phyloP scores from a whole-genome alignment of 345 rosid species.

The Physaria fendleri region DNA sequence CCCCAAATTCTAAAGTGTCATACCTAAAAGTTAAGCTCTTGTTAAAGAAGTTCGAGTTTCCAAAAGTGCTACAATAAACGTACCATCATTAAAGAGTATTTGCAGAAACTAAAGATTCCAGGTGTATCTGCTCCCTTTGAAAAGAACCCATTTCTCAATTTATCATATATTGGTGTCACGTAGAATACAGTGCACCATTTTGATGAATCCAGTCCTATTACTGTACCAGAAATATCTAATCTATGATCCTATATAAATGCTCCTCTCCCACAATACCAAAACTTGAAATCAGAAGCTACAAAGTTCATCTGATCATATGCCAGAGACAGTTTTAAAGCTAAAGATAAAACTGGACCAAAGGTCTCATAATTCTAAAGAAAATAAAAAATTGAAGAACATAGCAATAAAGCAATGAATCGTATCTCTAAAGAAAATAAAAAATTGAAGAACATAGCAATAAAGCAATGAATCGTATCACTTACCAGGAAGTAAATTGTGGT shows the following conservation, averaged over 20 bases:
- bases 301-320: not conserved
- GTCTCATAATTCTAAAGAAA: not conserved
- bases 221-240: not conserved
- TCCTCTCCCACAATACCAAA: not conserved
- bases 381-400: not conserved
- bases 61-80: no score
- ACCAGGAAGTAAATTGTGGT: constrained; percentile 77
- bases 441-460: not conserved
- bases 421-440: not conserved
- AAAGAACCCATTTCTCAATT: no score
- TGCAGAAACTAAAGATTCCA: no score
- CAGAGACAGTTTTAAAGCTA: not conserved
- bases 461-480: not conserved
- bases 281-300: not conserved
- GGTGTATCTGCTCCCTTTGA: no score
- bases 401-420: not conserved
- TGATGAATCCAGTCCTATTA: not conserved
- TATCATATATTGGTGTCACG: not conserved
- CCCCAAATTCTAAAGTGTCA: no score
- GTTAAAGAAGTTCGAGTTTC: no score
- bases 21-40: no score
- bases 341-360: not conserved
- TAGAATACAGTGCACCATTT: not conserved
- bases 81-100: no score
- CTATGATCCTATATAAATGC: not conserved